Base-by-base conservation (phyloP, 805 yeast genomes). In the Millerozyma acaciae region DNA sequence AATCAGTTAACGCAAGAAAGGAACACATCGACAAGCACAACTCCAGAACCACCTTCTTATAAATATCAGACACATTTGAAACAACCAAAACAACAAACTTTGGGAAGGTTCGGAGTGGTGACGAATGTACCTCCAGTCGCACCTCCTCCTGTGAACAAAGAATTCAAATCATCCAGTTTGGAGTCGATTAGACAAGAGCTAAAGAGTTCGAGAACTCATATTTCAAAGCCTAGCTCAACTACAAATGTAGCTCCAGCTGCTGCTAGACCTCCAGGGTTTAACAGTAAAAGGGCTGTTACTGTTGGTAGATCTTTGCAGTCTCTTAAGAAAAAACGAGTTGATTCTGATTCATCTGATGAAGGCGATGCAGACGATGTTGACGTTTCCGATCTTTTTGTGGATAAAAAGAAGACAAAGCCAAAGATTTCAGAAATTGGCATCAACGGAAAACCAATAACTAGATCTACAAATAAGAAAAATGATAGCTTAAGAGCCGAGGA, bases 221-320 rank as follows among this genome's bases (percentile, higher is more conserved):
- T 53, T 15, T 51, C 62, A 3, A 61, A 60, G 26, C 50, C 45
- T 8, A n/a, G 20, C 21, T 16, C 33, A 7, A 21, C 38, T 20
- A 18, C 37, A 7, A 21, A 16, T 16, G 31, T 51, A 8, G 57
- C 56, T 4, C 75, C 76, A 3, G 76, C 76, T 1, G 62, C 76
- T 4, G 60, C 80, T 1, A 50, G 79, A 35, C 75, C 78, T 2
- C 67, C 78, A 4, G 80, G 79, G 0, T 75, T 72, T 48, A 75
- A 75, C 34, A 43, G 54, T n/a, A 62, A 50, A 31, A 47, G 43
- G 26, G 8, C 38, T 2, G 44, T 51, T 0, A 40, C 45, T 3
- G 59, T 62, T 9, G 72, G 71, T 4, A 47, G 69, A 9, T 65
- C 71, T 0, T 45, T 65, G 24, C 65, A 65, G 35, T 41, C 51